Evolutionary conservation across 176 grass and related monocot genomes (phyloP).

Genomic region (Aegilops speltoides): DNA sequence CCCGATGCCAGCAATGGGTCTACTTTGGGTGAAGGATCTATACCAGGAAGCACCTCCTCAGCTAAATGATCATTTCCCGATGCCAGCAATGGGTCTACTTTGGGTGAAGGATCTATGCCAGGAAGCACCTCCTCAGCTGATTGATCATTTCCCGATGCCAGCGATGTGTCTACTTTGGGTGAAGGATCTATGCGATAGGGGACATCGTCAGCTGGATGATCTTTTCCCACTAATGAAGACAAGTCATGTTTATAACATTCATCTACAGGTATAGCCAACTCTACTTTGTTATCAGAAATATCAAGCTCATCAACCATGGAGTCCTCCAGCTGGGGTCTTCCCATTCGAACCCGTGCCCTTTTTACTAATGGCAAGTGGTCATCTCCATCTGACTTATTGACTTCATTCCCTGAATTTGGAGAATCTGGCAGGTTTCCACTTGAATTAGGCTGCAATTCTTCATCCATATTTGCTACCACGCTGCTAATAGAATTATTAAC

Average conservation of each 20-base stretch:
- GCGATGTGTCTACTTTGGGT: constrained; percentile 17
- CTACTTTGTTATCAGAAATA: constrained; percentile 26
- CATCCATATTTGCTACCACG: constrained; percentile 22
- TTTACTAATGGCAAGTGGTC: constrained; percentile 96
- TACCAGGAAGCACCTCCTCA: neutral
- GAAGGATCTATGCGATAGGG: constrained; percentile 28
- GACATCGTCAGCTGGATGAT: constrained; percentile 8
- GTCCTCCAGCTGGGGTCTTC: constrained; percentile 46
- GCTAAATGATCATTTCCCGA: neutral
- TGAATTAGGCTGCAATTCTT: constrained; percentile 37
- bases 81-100: constrained; percentile 19
- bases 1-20: neutral
- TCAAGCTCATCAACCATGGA: constrained; percentile 33
- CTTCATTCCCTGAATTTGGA: constrained; percentile 60
- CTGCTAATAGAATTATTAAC: constrained; percentile 31
- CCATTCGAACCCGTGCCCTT: constrained; percentile 94
- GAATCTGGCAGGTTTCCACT: constrained; percentile 37
- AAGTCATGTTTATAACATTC: constrained; percentile 23
- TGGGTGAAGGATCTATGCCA: constrained; percentile 27
- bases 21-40: constrained; percentile 38
- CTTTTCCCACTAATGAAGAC: constrained; percentile 21
- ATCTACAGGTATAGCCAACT: constrained; percentile 30
- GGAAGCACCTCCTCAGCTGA: neutral
- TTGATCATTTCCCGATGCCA: neutral
- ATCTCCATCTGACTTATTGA: constrained; percentile 84